Conservation (phyloP, 306 rosid genomes). For the Fragaria iinumae region DNA sequence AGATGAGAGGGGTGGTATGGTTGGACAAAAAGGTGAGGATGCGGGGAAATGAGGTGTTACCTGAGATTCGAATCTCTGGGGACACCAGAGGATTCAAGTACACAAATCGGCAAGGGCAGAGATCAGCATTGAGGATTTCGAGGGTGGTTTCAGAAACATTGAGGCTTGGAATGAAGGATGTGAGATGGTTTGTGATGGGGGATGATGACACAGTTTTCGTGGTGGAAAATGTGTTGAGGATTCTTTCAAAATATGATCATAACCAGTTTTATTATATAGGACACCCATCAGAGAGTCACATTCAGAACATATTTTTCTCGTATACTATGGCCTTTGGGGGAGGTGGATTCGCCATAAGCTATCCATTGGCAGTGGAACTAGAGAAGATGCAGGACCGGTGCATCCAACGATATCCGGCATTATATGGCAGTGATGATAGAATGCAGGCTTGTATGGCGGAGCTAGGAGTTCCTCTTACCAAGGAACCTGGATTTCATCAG, state of each 20-base stretch:
- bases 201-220: constrained; percentile 85
- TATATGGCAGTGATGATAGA: constrained; percentile 92
- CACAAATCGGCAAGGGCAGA: constrained; percentile 61
- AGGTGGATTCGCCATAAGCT: constrained; percentile 92
- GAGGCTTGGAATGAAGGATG: constrained; percentile 80
- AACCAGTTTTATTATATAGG: constrained; percentile 76
- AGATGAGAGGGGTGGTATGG: constrained; percentile 89
- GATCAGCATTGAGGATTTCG: constrained; percentile 88
- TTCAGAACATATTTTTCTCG: constrained; percentile 80
- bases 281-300: constrained; percentile 85
- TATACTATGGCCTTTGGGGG: constrained; percentile 93
- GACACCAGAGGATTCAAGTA: constrained; percentile 57
- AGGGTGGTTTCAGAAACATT: constrained; percentile 77
- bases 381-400: constrained; percentile 87
- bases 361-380: constrained; percentile 72
- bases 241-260: constrained; percentile 69
- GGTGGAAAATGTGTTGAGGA: constrained; percentile 69
- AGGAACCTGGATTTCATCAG: constrained; percentile 89
- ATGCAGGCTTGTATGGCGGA: constrained; percentile 97
- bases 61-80: constrained; percentile 63
- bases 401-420: constrained; percentile 70
- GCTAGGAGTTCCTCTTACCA: constrained; percentile 89
- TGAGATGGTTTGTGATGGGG: constrained; percentile 93
- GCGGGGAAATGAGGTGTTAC: constrained; percentile 43
- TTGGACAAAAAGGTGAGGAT: constrained; percentile 47